phyloP scores from a whole-genome alignment of 768 basidiomycete species.

The Roridomyces roridus region DNA sequence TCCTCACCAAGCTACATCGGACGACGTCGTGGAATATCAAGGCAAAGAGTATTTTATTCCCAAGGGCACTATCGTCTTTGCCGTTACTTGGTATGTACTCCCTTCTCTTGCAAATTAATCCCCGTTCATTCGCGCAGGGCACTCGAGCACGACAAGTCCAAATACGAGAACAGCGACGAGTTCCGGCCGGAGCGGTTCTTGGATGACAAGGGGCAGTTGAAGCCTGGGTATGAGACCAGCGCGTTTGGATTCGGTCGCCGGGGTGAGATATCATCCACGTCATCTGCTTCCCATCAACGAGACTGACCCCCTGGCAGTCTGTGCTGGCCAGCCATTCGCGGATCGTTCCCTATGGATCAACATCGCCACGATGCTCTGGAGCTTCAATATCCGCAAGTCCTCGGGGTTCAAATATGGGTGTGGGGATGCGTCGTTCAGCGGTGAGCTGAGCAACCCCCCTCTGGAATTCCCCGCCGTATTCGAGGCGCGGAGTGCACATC shows the following conservation, averaged over 20 bases:
- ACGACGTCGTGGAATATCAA: neutral
- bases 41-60: neutral
- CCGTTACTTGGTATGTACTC: neutral
- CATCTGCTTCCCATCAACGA: too few species aligned
- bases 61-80: neutral
- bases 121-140: neutral
- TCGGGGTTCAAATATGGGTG: neutral
- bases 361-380: neutral
- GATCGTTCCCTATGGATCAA: neutral
- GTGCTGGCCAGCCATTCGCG: too few species aligned
- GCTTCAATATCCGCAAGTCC: neutral
- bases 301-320: too few species aligned
- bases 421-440: neutral
- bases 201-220: too few species aligned
- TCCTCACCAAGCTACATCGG: neutral
- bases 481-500: neutral
- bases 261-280: too few species aligned
- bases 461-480: neutral
- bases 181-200: too few species aligned
- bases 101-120: too few species aligned
- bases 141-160: too few species aligned
- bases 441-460: neutral
- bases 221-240: too few species aligned
- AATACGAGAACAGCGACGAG: too few species aligned
- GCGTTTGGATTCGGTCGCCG: too few species aligned